These are phyloP conservation scores for Trichoderma citrinoviride DNA, from an alignment of 2,329 filamentous ascomycete species.

Conservation along the genomic window DNA sequence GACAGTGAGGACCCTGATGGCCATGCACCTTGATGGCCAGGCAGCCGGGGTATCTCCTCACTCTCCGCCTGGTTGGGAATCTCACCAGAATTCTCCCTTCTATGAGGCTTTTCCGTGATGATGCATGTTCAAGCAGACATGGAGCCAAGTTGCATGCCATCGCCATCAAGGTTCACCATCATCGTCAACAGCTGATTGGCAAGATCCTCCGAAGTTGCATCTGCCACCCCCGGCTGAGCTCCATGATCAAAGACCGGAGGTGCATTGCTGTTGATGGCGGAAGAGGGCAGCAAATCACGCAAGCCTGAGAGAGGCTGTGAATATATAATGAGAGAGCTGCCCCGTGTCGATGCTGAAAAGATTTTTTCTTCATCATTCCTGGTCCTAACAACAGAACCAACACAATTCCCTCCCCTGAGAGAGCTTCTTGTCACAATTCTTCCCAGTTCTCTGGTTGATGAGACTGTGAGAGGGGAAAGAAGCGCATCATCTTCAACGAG, in stretches of 20 bases:
- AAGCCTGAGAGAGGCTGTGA: not conserved
- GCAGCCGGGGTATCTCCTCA: too few relatives aligned
- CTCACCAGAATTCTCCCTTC: not conserved
- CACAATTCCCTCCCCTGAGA: not conserved
- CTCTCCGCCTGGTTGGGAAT: too few relatives aligned
- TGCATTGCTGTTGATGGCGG: not conserved
- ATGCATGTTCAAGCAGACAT: not conserved
- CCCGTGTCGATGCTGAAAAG: not conserved
- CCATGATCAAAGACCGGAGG: not conserved
- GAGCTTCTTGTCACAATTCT: not conserved
- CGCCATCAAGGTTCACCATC: conserved; percentile 14
- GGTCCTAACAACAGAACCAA: not conserved
- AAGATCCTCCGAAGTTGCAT: not conserved
- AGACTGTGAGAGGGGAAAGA: not conserved
- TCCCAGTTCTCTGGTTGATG: not conserved
- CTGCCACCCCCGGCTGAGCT: not conserved
- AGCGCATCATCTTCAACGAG: not conserved
- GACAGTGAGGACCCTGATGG: conserved; percentile 9
- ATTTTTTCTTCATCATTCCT: not conserved
- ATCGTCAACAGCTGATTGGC: not conserved
- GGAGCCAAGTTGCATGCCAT: not conserved
- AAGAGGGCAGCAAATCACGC: not conserved
- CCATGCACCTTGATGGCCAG: conserved; percentile 15
- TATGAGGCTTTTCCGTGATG: not conserved
- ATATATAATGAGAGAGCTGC: conserved; percentile 2